phyloP scores from a whole-genome alignment of 2,329 filamentous ascomycete genomes.

The Escovopsis sp. region DNA sequence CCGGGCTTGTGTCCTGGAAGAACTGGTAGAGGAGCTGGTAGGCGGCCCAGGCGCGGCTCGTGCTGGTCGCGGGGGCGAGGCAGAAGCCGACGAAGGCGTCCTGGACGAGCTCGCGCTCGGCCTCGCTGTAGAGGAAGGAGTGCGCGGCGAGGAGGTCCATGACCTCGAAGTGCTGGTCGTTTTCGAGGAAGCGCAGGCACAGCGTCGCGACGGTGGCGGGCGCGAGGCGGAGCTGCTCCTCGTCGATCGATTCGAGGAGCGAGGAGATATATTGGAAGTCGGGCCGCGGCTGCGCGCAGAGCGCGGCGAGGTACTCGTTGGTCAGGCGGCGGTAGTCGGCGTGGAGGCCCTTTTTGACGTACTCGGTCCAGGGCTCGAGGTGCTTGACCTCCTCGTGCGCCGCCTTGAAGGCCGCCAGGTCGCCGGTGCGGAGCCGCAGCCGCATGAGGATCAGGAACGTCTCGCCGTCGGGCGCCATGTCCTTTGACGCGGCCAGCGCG shows the following conservation, averaged over 20 bases:
- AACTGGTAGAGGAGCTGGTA: conserved; percentile 53
- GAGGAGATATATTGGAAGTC: conserved; percentile 57
- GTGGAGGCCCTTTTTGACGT: conserved; percentile 27
- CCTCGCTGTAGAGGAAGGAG: conserved; percentile 52
- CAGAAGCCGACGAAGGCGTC: conserved; percentile 55
- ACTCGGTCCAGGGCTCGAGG: conserved; percentile 23
- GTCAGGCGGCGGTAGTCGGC: conserved; percentile 44
- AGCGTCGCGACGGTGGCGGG: conserved; percentile 61
- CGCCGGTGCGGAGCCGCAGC: conserved; percentile 57
- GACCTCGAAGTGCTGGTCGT: conserved; percentile 64
- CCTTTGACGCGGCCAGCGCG: conserved; percentile 47
- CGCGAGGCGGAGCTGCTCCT: conserved; percentile 53
- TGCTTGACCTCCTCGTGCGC: conserved; percentile 39
- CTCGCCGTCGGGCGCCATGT: conserved; percentile 49
- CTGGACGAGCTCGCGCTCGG: conserved; percentile 53
- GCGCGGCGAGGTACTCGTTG: conserved; percentile 57
- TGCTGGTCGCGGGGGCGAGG: conserved; percentile 44
- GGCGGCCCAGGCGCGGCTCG: conserved; percentile 47
- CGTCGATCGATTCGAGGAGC: conserved; percentile 59
- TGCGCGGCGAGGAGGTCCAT: conserved; percentile 71
- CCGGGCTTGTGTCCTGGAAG: conserved; percentile 50
- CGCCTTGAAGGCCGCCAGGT: conserved; percentile 54
- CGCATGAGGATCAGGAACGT: conserved; percentile 65
- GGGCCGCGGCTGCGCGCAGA: conserved; percentile 46
- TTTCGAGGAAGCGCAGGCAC: conserved; percentile 58